These are phyloP conservation scores for Boehmeria nivea DNA, from an alignment of 306 rosid species.

Conservation along the genomic window DNA sequence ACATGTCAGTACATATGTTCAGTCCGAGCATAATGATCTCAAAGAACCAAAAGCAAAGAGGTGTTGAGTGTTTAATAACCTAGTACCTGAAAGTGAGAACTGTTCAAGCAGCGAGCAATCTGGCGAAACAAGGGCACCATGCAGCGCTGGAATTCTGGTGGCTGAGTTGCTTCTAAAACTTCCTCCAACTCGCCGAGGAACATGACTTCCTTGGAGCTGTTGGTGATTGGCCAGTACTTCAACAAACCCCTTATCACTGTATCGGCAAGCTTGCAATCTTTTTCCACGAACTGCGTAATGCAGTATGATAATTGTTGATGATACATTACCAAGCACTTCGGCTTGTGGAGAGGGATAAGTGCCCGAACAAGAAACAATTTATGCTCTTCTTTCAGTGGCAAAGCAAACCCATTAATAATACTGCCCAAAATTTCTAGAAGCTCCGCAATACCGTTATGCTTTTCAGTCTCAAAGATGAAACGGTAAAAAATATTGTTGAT, in stretches of 20 bases:
- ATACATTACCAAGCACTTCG: conserved; percentile 68
- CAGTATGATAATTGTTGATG: conserved; percentile 75
- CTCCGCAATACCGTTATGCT: conserved; percentile 68
- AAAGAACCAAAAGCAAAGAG: too few relatives aligned
- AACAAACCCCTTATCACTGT: conserved; percentile 69
- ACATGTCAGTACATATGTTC: too few relatives aligned
- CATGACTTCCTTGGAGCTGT: conserved; percentile 80
- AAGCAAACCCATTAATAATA: conserved; percentile 68
- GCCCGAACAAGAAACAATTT: conserved; percentile 67
- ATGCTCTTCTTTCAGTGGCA: conserved; percentile 79
- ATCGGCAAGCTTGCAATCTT: conserved; percentile 87
- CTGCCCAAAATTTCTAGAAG: conserved; percentile 77
- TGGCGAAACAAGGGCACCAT: conserved; percentile 71
- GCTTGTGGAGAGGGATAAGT: conserved; percentile 71
- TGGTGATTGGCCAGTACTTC: conserved; percentile 91
- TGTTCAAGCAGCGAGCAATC: conserved; percentile 55
- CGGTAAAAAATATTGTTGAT: conserved; percentile 60
- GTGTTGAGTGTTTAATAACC: too few relatives aligned
- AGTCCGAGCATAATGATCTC: not conserved
- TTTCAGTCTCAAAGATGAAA: conserved; percentile 60
- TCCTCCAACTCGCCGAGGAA: conserved; percentile 78
- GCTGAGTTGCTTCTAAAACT: conserved; percentile 74
- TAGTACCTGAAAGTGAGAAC: conserved; percentile 80
- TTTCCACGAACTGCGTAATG: conserved; percentile 75
- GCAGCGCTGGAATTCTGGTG: conserved; percentile 77